Base-by-base conservation (phyloP, 352 stramenopile species). In the Blastocystis sp. region DNA sequence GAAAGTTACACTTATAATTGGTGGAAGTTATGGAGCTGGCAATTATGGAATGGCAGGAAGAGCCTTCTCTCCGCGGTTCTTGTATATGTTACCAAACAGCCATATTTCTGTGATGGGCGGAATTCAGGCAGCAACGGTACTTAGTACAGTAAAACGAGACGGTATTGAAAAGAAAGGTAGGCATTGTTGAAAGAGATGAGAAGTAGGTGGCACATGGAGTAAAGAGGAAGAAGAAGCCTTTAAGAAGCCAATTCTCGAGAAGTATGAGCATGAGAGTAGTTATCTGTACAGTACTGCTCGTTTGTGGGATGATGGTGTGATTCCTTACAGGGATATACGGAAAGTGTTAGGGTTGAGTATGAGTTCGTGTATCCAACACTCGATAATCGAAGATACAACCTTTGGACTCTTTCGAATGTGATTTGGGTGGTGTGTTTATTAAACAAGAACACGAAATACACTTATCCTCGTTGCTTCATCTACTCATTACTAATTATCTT, bases 301-400 rank as follows among this genome's bases (percentile, higher is more conserved):
- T 37, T 90, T 98, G 37, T 98, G 95, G 95, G 96, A 98, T 89
- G 96, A 98, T 90, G 96, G 96, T 39, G 95, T 99, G 61, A 98
- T 99, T 88, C 92, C 97, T 75, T 94, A 96, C 1, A 93, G 93
- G 85, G 93, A 98, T 81, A 98, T 95, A 21, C 89, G 93, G 61
- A 93, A 94, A 75, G 91, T 95, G 37, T 88, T 95, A 24, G 92
- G 92, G 37, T 86, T 95, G 46, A 94, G 92, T 59, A 32, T 80
- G 43, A n/a, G 7, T 69, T 43, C 69, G 5, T 51, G 35, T 59
- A 21, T 80, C 14, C 69, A 80, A 21, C 49, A 63, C 3, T 5
- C 21, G 16, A 27, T n/a, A 27, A 80, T 80, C 0, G 69, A 59
- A 29, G 69, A 80, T 37, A 80, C 69, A 27, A 21, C 39, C 21